Percentiles rank a stretch among this genome's conserved stretches.
Conservation (phyloP, 2,329 filamentous ascomycete species). For the Zymoseptoria tritici region DNA sequence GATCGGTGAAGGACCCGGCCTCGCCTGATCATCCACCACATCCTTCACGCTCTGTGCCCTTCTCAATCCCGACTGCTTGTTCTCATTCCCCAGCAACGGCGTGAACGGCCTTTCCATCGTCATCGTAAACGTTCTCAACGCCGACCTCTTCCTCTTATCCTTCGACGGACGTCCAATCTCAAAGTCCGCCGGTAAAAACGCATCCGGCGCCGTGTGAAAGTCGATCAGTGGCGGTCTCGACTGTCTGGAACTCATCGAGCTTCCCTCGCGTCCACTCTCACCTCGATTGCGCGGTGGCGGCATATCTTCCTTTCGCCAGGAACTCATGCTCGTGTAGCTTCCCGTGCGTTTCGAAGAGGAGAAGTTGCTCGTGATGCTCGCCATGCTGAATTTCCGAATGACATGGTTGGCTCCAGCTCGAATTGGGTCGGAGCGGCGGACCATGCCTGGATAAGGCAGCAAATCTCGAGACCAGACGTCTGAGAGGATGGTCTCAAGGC, state of each 20-base stretch:
- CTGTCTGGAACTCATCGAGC: conserved; percentile 1
- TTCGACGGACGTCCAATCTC: conserved; percentile 28
- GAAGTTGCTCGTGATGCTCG: conserved; percentile 70
- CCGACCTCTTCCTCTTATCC: conserved; percentile 23
- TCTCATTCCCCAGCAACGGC: conserved; percentile 20
- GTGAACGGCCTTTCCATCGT: conserved; percentile 31
- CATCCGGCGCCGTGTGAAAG: conserved; percentile 42
- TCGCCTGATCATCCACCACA: conserved; percentile 4
- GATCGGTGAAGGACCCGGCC: conserved; percentile 1
- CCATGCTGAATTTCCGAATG: conserved; percentile 80
- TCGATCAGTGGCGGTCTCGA: conserved; percentile 30
- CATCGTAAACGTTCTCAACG: conserved; percentile 25
- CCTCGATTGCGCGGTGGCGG: conserved; percentile 7
- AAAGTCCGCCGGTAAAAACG: conserved; percentile 43
- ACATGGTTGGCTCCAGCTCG: conserved; percentile 74
- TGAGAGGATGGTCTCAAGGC: conserved; percentile 64
- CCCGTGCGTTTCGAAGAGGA: conserved; percentile 63
- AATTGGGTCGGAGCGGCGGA: conserved; percentile 60
- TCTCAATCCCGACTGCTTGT: conserved; percentile 18
- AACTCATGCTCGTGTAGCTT: conserved; percentile 43
- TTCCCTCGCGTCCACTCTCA: background rate
- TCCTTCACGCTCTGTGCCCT: conserved; percentile 27
- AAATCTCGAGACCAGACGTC: conserved; percentile 80
- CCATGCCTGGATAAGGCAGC: conserved; percentile 77
- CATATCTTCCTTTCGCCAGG: conserved; percentile 24